phyloP scores from a whole-genome alignment of 2,329 filamentous ascomycete species.

The Talaromyces sp. region DNA sequence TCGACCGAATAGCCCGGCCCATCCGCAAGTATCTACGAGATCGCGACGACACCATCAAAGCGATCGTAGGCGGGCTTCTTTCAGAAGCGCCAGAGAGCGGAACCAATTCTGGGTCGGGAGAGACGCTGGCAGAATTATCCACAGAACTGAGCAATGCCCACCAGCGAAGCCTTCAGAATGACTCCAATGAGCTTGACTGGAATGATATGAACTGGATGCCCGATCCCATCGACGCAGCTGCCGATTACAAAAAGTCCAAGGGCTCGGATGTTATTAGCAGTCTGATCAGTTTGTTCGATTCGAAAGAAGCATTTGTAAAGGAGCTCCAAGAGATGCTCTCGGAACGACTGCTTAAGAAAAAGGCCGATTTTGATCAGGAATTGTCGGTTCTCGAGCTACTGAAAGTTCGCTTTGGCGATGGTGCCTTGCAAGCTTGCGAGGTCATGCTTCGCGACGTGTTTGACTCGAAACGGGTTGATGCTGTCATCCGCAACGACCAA shows the following conservation, averaged over 20 bases:
- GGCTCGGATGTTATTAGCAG: conserved; percentile 89
- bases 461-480: conserved; percentile 72
- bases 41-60: conserved; percentile 60
- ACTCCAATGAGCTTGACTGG: conserved; percentile 73
- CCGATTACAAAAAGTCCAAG: conserved; percentile 84
- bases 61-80: conserved; percentile 60
- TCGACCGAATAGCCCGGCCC: conserved; percentile 61
- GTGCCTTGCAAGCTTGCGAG: conserved; percentile 82
- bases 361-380: conserved; percentile 69
- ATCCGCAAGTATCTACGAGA: conserved; percentile 60
- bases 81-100: conserved; percentile 46
- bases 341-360: conserved; percentile 65
- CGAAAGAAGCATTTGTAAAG: conserved; percentile 87
- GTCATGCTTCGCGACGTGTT: conserved; percentile 95
- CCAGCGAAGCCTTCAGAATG: conserved; percentile 38
- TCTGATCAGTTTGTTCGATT: conserved; percentile 80
- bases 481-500: conserved; percentile 55
- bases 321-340: conserved; percentile 88
- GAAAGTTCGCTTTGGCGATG: conserved; percentile 82
- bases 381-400: conserved; percentile 78
- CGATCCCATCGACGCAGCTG: conserved; percentile 85
- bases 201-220: conserved; percentile 91
- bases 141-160: conserved; percentile 44
- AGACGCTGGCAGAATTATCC: conserved; percentile 49
- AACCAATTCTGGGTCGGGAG: conserved; percentile 23